Base-by-base conservation (phyloP, 1,284 basidiomycete species). In the Flammula alnicola region DNA sequence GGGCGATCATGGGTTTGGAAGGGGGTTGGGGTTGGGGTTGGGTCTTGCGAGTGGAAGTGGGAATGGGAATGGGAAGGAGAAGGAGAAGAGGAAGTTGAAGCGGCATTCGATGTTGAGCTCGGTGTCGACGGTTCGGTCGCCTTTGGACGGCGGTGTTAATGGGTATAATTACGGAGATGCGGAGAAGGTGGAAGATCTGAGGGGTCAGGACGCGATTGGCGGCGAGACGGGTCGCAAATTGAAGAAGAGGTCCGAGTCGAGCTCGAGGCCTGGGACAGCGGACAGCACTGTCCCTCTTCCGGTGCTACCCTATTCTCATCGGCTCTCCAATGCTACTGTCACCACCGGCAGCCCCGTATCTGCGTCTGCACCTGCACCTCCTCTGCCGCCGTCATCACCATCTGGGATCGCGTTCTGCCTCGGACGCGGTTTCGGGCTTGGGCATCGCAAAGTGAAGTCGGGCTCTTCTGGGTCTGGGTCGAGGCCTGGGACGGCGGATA, bases 231-330 rank as follows among this genome's bases (percentile, higher is more conserved):
- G 41, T 14, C 47, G 29, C 36, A 57, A 54, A 44, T 31, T 52
- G 29, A 47, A 37, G 52, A 56, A 51, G 39, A 44, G 44, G 38
- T 42, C 54, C 26, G 40, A 49, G 43, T 49, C 54, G 20, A 39
- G 33, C 14, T 42, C 49, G 39, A 30, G 39, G 16, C 44, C 49
- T 17, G 40, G 39, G 4, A 44, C 33, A 16, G 40, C 23, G 17
- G 40, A 37, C 16, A 43, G 25, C 33, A 16, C 19, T 16, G 10
- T 11, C 16, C 12, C 30, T 4, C 3, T 16, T 12, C 16, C 30
- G 16, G 12, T 12, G 12, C 30, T 12, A 5, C 30, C 12, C 4
- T 9, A 12, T 32, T 32, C 30, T 38, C 12, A 10, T 19, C 20
- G 12, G 16, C 12, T 5, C 6, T 38, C 20, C 8, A 19, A 12